These are phyloP conservation scores for Rosa persica DNA, from an alignment of 306 rosid genomes.

Conservation along the genomic window DNA sequence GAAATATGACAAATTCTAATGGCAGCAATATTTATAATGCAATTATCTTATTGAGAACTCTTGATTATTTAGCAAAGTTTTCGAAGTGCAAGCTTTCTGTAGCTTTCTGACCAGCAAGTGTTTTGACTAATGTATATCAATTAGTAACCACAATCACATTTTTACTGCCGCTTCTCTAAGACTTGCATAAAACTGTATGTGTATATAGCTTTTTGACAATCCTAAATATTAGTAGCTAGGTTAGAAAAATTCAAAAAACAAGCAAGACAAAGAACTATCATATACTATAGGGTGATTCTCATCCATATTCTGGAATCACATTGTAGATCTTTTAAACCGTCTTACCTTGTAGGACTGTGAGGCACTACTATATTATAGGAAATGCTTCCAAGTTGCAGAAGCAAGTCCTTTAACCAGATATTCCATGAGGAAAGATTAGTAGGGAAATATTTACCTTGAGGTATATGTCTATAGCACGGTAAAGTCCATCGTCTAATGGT, in stretches of 20 bases:
- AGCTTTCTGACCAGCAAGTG: background rate
- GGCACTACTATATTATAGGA: constrained; percentile 6
- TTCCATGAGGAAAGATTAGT: background rate
- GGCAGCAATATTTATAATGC: background rate
- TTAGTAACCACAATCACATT: background rate
- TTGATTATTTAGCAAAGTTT: background rate
- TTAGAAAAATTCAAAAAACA: background rate
- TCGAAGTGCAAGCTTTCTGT: background rate
- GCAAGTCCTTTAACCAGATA: background rate
- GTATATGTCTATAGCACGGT: constrained; percentile 79
- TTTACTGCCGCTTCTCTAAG: background rate
- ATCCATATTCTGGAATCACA: background rate
- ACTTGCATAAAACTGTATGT: background rate
- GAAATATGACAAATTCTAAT: background rate
- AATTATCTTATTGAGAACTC: background rate
- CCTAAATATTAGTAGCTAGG: background rate
- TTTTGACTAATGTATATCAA: background rate
- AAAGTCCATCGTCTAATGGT: constrained; percentile 75
- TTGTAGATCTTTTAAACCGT: background rate
- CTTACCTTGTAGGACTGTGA: background rate
- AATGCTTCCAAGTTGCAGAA: constrained; percentile 1
- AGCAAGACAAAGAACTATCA: background rate
- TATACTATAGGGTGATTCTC: background rate
- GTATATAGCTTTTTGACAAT: background rate
- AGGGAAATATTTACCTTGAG: constrained; percentile 61